phyloP scores from a whole-genome alignment of 192 early-diverging fungal genomes.

The Rhizophagus prolifer region DNA sequence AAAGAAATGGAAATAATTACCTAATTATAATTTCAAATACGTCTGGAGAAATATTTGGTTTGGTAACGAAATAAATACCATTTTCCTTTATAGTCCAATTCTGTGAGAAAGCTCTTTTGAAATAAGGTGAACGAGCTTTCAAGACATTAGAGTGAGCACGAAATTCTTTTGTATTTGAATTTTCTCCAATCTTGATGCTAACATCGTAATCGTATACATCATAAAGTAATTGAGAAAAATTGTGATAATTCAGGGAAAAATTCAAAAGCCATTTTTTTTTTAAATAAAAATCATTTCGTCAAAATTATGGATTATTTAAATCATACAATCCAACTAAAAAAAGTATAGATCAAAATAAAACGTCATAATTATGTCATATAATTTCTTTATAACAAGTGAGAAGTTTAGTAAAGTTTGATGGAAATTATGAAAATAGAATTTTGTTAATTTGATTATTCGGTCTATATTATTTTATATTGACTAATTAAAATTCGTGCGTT shows the following conservation, averaged over 20 bases:
- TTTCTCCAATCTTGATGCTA: conserved; percentile 7
- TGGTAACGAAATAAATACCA: background rate
- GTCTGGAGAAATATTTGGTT: conserved; percentile 21
- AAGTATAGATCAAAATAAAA: no score
- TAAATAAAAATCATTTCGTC: no score
- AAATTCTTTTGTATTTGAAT: conserved; percentile 2
- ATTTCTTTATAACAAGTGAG: no score
- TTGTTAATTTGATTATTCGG: no score
- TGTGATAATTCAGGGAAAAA: background rate
- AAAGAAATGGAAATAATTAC: background rate
- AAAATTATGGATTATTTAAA: no score
- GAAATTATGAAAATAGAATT: no score
- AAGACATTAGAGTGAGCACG: conserved; percentile 10
- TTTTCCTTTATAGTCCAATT: background rate
- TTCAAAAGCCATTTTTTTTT: background rate
- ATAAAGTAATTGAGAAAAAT: conserved; percentile 1
- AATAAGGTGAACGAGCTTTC: conserved; percentile 14
- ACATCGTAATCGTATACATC: conserved; percentile 17
- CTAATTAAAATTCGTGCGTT: no score
- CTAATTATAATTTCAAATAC: background rate
- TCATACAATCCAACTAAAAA: no score
- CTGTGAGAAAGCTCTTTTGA: background rate
- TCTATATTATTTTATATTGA: no score
- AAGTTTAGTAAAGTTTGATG: no score
- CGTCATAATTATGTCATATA: no score